Evolutionary conservation across 1,284 basidiomycete genomes (phyloP).

Genomic region (Cutaneotrichosporon dermatis): DNA sequence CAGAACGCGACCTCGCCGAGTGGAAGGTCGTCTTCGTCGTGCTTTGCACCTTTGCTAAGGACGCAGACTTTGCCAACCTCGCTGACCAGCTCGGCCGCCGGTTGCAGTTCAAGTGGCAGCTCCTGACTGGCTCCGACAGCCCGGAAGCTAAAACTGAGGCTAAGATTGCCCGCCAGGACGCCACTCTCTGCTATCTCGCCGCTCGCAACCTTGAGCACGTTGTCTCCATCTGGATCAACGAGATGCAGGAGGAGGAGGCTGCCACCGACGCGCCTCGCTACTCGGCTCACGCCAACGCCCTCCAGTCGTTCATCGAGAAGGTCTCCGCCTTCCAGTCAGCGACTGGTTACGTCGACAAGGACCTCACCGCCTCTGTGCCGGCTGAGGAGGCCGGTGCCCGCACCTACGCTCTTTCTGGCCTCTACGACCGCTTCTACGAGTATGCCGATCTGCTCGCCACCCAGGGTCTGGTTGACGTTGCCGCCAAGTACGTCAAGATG

Average conservation of each 20-base stretch:
- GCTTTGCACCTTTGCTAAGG: conserved; percentile 85
- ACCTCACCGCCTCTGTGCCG: conserved; percentile 55
- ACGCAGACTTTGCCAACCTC: conserved; percentile 77
- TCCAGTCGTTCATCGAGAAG: conserved; percentile 96
- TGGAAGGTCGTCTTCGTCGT: conserved; percentile 98
- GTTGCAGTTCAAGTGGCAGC: conserved; percentile 74
- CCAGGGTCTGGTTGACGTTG: conserved; percentile 82
- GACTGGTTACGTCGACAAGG: conserved; percentile 78
- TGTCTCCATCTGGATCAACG: conserved; percentile 87
- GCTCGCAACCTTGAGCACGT: conserved; percentile 84
- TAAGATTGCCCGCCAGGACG: conserved; percentile 72
- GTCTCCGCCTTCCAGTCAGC: conserved; percentile 90
- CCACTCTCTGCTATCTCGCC: conserved; percentile 86
- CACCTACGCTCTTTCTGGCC: conserved; percentile 73
- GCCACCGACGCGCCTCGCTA: conserved; percentile 57
- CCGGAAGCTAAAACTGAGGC: conserved; percentile 52
- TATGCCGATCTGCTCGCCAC: conserved; percentile 88
- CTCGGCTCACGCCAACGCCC: conserved; percentile 77
- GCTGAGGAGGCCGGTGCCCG: conserved; percentile 56
- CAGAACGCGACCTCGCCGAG: conserved; percentile 92
- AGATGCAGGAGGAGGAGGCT: conserved; percentile 82
- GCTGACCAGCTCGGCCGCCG: conserved; percentile 89
- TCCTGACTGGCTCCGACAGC: conserved; percentile 54
- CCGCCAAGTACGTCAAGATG: conserved; percentile 71
- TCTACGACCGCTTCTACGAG: conserved; percentile 93